Percentiles rank a stretch among this genome's conserved stretches.
Evolutionary conservation across 176 grass and related monocot species (phyloP).

Genomic region (Oryza nivara): DNA sequence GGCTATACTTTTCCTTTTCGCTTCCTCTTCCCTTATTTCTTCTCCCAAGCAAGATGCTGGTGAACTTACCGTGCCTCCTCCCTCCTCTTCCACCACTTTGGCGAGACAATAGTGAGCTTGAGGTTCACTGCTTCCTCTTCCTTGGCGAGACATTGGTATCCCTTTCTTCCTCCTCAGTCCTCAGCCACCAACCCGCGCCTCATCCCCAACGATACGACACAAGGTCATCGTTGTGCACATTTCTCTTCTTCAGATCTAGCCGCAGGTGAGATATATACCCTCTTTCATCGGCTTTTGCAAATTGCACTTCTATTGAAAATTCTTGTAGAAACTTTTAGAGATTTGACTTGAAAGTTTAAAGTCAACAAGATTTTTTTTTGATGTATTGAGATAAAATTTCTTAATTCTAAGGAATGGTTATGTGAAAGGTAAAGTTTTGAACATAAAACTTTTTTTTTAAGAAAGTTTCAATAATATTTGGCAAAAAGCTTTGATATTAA

Average conservation of each 20-base stretch:
- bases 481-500: neutral
- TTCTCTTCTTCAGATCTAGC: neutral
- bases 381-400: too few species aligned
- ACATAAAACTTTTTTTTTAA: neutral
- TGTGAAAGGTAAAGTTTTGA: neutral
- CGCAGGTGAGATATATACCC: neutral
- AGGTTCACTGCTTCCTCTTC: neutral
- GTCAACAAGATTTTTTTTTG: too few species aligned
- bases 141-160: neutral
- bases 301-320: neutral
- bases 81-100: neutral
- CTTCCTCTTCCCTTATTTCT: neutral
- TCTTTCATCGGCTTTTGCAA: neutral
- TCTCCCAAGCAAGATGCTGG: neutral
- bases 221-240: too few species aligned
- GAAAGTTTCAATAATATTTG: neutral
- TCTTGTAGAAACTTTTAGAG: too few species aligned
- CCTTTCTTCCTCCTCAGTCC: neutral
- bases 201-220: neutral
- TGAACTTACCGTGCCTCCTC: neutral
- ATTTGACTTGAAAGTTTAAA: too few species aligned
- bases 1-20: fast-evolving
- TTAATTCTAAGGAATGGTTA: too few species aligned
- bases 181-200: too few species aligned
- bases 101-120: neutral